Conservation (phyloP, 2,329 filamentous ascomycete species). For the Trichoderma polysporum region DNA sequence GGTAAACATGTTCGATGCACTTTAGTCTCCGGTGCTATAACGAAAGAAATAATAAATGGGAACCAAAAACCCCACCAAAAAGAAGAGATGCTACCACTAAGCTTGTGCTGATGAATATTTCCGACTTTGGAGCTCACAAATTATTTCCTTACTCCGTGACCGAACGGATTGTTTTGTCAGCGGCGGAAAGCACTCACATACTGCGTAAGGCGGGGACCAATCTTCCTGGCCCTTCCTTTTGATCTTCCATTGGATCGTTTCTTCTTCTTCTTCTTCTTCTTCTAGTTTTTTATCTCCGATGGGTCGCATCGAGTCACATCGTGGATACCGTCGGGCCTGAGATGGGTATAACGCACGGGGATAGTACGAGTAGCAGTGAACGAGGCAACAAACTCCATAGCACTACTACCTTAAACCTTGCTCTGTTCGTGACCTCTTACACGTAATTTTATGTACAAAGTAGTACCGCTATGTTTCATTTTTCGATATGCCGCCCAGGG, state of each 20-base stretch:
- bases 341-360: conserved; percentile 3
- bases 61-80: neutral
- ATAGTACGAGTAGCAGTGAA: neutral
- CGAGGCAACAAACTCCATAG: neutral
- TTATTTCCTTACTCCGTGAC: conserved; percentile 6
- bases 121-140: neutral
- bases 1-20: neutral
- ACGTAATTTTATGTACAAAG: neutral
- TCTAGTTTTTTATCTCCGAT: neutral
- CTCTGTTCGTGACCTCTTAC: neutral
- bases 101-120: neutral
- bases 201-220: neutral
- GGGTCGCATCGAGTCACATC: neutral
- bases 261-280: neutral
- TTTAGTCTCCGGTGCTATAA: neutral
- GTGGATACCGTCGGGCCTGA: neutral
- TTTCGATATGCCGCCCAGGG: neutral
- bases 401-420: neutral
- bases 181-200: neutral
- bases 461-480: neutral
- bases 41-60: too few species aligned
- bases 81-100: neutral
- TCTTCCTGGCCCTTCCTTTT: neutral
- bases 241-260: neutral
- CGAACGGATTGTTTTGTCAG: conserved; percentile 1